A percentile compares a stretch with the other conserved stretches of the same genome.
phyloP scores from a whole-genome alignment of 352 stramenopile species.

The Globisporangium megalacanthum region DNA sequence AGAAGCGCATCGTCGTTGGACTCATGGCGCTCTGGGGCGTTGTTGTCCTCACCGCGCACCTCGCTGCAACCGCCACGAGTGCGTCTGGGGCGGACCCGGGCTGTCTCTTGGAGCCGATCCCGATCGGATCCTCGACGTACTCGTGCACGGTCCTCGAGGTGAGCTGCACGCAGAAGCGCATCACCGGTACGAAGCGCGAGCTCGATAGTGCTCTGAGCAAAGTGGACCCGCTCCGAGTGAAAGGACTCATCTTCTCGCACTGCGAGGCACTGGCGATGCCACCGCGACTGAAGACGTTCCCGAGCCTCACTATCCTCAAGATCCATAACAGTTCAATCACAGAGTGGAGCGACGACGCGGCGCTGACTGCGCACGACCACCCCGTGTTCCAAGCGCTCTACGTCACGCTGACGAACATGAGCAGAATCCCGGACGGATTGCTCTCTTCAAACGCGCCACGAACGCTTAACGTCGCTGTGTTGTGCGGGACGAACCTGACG shows the following conservation, averaged over 20 bases:
- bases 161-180: slow-evolving; percentile 10
- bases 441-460: slow-evolving; percentile 3
- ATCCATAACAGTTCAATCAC: slow-evolving; percentile 19
- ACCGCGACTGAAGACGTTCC: slow-evolving; percentile 3
- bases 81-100: not conserved
- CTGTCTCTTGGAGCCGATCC: slow-evolving; percentile 18
- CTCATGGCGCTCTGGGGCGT: slow-evolving; percentile 9
- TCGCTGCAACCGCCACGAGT: slow-evolving; percentile 1
- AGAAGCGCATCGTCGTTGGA: slow-evolving; percentile 4
- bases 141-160: slow-evolving; percentile 14
- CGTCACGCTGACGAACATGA: slow-evolving; percentile 3
- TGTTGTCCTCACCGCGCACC: slow-evolving; percentile 5
- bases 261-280: slow-evolving; percentile 13
- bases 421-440: slow-evolving; percentile 6
- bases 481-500: slow-evolving; percentile 16
- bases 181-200: not conserved
- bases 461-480: slow-evolving; percentile 5
- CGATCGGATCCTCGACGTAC: slow-evolving; percentile 8
- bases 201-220: not conserved
- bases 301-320: slow-evolving; percentile 13
- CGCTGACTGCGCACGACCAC: slow-evolving; percentile 1
- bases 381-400: not conserved
- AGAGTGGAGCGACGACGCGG: slow-evolving; percentile 7
- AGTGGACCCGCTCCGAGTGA: not conserved
- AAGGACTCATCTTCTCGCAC: slow-evolving; percentile 12